phyloP scores from a whole-genome alignment of 2,329 filamentous ascomycete species.

The Ustilaginoidea virens region DNA sequence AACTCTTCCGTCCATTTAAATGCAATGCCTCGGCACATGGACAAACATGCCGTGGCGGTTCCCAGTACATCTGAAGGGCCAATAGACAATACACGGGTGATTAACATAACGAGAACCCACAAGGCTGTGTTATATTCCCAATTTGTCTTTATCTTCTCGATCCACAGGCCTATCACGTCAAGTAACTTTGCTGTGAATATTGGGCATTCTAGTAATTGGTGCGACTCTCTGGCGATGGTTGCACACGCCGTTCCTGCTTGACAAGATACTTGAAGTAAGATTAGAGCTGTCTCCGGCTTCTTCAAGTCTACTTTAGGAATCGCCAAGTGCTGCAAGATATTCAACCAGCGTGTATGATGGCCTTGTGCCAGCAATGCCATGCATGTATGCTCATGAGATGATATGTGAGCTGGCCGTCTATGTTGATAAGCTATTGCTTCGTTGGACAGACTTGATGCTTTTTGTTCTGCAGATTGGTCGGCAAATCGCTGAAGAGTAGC shows the following conservation, averaged over 20 bases:
- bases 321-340: conserved; percentile 9
- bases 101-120: too few species aligned
- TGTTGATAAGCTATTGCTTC: conserved; percentile 32
- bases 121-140: too few species aligned
- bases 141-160: too few species aligned
- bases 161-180: too few species aligned
- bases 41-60: too few species aligned
- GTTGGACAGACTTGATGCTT: conserved; percentile 24
- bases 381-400: conserved; percentile 36
- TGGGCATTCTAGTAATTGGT: too few species aligned
- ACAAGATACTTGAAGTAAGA: conserved; percentile 10
- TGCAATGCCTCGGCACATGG: too few species aligned
- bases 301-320: conserved; percentile 11
- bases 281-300: conserved; percentile 7
- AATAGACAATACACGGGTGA: too few species aligned
- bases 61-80: too few species aligned
- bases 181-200: too few species aligned
- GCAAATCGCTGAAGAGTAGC: conserved; percentile 8
- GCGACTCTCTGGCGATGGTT: too few species aligned
- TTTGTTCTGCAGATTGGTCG: neutral
- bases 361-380: conserved; percentile 7
- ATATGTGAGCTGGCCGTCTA: conserved; percentile 30
- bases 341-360: conserved; percentile 9
- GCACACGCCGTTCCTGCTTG: conserved; percentile 9
- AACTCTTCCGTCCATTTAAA: too few species aligned